phyloP scores from a whole-genome alignment of 1,139 yeast species.

The Magnusiomyces ingens region DNA sequence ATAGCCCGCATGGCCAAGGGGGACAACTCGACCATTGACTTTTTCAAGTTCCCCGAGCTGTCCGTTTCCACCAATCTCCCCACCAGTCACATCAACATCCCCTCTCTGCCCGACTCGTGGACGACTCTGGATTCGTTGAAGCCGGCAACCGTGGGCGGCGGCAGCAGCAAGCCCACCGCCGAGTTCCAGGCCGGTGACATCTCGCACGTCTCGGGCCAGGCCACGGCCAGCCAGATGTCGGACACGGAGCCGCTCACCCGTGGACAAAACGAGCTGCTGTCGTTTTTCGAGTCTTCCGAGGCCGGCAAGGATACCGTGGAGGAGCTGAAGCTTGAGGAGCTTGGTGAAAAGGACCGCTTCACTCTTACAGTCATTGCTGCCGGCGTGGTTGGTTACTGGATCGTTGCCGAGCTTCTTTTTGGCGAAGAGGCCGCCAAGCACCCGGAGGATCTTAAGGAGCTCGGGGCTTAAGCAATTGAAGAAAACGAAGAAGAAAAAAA shows the following conservation, averaged over 20 bases:
- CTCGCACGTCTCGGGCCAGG: conserved; percentile 19
- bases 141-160: conserved; percentile 11
- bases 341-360: conserved; percentile 27
- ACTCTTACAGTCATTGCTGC: conserved; percentile 29
- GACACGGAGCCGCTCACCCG: conserved; percentile 13
- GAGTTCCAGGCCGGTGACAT: conserved; percentile 22
- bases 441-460: too few species aligned
- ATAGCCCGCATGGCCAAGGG: conserved; percentile 31
- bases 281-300: conserved; percentile 22
- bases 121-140: conserved; percentile 3
- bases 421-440: too few species aligned
- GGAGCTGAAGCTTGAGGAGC: conserved; percentile 12
- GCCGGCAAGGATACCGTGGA: conserved; percentile 14
- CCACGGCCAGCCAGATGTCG: conserved; percentile 17
- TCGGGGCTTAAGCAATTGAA: not conserved
- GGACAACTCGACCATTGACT: conserved; percentile 39
- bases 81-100: conserved; percentile 34
- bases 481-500: not conserved
- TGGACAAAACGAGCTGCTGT: conserved; percentile 6
- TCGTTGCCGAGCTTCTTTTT: conserved; percentile 20
- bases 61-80: conserved; percentile 22
- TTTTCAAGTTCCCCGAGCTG: conserved; percentile 33
- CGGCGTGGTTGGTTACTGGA: conserved; percentile 34
- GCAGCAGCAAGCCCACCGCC: conserved; percentile 16
- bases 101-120: conserved; percentile 33